Evolutionary conservation across 2,329 filamentous ascomycete species (phyloP).

Genomic region (Tricladium varicosporioides): DNA sequence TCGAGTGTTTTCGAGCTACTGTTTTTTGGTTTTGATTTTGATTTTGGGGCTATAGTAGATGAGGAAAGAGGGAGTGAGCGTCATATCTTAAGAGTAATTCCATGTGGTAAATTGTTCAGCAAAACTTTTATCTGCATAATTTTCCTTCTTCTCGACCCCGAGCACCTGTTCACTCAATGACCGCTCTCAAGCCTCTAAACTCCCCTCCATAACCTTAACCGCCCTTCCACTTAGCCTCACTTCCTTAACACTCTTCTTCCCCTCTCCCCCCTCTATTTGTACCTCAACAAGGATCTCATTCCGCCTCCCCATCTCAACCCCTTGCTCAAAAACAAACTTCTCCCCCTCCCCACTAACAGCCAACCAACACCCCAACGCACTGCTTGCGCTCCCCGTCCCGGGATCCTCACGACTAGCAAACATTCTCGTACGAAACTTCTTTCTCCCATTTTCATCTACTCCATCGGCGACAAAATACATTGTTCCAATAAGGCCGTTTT

Average conservation of each 20-base stretch:
- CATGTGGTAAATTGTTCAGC: too few relatives aligned
- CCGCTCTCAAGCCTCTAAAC: constrained; percentile 21
- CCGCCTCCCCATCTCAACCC: constrained; percentile 60
- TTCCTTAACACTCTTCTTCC: constrained; percentile 9
- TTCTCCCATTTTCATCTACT: constrained; percentile 27
- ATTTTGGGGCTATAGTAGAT: too few relatives aligned
- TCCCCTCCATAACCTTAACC: constrained; percentile 27
- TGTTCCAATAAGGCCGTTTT: constrained; percentile 19
- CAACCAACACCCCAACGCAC: constrained; percentile 54
- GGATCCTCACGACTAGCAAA: constrained; percentile 51
- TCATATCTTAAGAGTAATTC: too few relatives aligned
- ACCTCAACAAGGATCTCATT: constrained; percentile 29
- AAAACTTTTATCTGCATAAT: too few relatives aligned
- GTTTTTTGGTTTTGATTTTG: too few relatives aligned
- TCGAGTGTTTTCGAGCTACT: too few relatives aligned
- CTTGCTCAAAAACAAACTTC: constrained; percentile 54
- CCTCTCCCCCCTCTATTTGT: constrained; percentile 10
- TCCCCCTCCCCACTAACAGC: constrained; percentile 41
- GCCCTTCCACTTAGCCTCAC: constrained; percentile 24
- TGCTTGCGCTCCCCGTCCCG: constrained; percentile 62
- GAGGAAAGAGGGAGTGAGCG: too few relatives aligned
- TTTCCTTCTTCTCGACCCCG: too few relatives aligned
- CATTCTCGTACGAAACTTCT: constrained; percentile 58
- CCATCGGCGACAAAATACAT: constrained; percentile 30
- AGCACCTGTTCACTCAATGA: too few relatives aligned